Evolutionary conservation across 2,329 filamentous ascomycete genomes (phyloP).

Genomic region (Huntiella savannae): DNA sequence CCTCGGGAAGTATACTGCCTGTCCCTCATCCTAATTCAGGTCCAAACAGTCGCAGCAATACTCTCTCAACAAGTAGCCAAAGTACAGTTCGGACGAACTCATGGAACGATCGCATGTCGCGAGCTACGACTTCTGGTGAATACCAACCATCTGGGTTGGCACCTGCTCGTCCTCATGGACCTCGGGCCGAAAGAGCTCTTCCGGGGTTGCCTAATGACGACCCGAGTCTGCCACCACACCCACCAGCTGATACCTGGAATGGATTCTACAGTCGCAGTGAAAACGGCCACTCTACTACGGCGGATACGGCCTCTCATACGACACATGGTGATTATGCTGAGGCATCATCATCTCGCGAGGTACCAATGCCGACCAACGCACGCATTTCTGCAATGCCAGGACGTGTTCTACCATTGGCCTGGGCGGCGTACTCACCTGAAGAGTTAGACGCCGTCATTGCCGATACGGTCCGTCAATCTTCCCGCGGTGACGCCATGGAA

Average conservation of each 20-base stretch:
- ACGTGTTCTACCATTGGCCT: not conserved
- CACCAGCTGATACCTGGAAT: too few species aligned
- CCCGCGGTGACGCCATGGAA: constrained; percentile 1
- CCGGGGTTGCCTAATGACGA: not conserved
- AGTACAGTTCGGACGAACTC: too few species aligned
- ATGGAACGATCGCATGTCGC: too few species aligned
- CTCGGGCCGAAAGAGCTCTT: not conserved
- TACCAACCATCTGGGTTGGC: not conserved
- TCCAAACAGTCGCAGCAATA: not conserved
- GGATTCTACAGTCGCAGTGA: not conserved
- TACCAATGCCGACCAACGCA: too few species aligned
- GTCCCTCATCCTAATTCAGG: not conserved
- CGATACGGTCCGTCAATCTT: not conserved
- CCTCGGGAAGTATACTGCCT: not conserved
- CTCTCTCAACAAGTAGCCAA: not conserved
- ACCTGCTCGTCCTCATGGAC: not conserved
- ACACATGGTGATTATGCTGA: too few species aligned
- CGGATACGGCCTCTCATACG: not conserved
- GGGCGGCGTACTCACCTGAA: not conserved
- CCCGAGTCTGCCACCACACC: not conserved
- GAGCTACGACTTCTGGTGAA: not conserved
- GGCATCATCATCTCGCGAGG: too few species aligned
- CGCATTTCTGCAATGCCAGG: not conserved
- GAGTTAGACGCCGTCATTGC: constrained; percentile 1
- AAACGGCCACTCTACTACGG: not conserved